Base-by-base conservation (phyloP, 352 stramenopile genomes). In the Globisporangium nagaii region DNA sequence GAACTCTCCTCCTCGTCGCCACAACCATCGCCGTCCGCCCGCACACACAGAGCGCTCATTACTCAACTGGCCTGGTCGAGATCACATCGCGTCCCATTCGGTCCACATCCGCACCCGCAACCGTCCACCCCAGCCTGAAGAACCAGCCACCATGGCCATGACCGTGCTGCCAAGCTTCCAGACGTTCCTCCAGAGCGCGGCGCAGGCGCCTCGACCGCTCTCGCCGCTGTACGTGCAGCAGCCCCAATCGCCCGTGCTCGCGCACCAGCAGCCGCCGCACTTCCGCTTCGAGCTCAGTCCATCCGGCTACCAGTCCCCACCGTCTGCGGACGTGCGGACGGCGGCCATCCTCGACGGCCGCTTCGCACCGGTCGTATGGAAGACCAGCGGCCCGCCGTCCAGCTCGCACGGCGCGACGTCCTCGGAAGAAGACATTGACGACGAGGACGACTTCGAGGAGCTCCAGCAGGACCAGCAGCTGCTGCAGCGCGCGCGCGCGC, bases 131-230 rank as follows among this genome's bases (percentile, higher is more conserved):
- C n/a, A n/a, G n/a, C n/a, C n/a, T n/a, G n/a, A n/a, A n/a, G n/a
- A n/a, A 34, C 19, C 9, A 46, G 12, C 39, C 30, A 51, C 41
- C 55, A 72, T 79, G 69, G 56, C 66, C 56, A 68, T 79, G 67
- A 76, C 68, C 19, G 48, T 79, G 24, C 58, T 85, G 31, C 75
- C 75, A 24, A 81, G 68, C 53, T 85, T 85, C 62, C 70, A 85
- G 55, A 66, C 65, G 20, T 85, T 85, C 62, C 51, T 85, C 32
- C 62, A 72, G 53, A 77, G 63, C 42, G 65, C 75, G 20, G 58
- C 59, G 27, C 63, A 63, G 30, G 28, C 47, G 37, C 37, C 40
- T 15, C 50, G 52, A 1, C 28, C 68, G 53, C 60, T 70, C 31
- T 47, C 69, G 51, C 44, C 53, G 8, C 42, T 63, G 8, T 15